Base-by-base conservation (phyloP, 129 eudicot genomes). In the Silybum marianum region DNA sequence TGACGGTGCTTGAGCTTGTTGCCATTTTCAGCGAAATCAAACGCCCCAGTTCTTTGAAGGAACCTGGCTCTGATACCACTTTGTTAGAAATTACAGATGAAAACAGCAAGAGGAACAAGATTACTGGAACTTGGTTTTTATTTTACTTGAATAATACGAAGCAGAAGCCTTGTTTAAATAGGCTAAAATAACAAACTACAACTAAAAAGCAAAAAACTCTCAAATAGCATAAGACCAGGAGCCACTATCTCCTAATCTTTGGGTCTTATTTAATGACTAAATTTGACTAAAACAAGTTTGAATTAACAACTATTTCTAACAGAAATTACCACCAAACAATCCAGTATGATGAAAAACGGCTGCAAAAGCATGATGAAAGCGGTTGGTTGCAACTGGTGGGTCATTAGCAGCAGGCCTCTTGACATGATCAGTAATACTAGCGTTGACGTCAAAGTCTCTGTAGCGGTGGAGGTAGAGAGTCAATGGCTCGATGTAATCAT, bases 401-500 rank as follows among this genome's bases (percentile, higher is more conserved):
- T 54, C 63, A 18, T 4, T 21, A 54, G 22, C 7, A 13, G 6
- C 9, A 16, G 9, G 63, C 63, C 63, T 54, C 22, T 54, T 54
- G 63, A 54, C 63, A 54, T 54, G 63, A 54, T 54, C 22, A 54
- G 63, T 16, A 18, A 12, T 54, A 54, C 8, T 54, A 1, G 22
- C 19, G 9, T 21, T 54, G 19, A 14, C 71, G 9, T 85, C 86
- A 9, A 67, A 25, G 71, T 85, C 88, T 70, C 88, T 85, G n/a
- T 85, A 73, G 13, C 72, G 82, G 0, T 80, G 84, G 46, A 85
- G 84, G 69, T 85, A 85, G 14, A 75, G n/a, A 13, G 84, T 85
- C 54, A 81, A 76, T 19, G 85, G 82, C 28, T 73, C 86, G 34
- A 85, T 79, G 48, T 81, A 81, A 48, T 85, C 82, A 69, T 81